Percentiles rank a stretch among this genome's conserved stretches.
phyloP scores from a whole-genome alignment of 2,329 filamentous ascomycete genomes.

The Hyphodiscus sp. region DNA sequence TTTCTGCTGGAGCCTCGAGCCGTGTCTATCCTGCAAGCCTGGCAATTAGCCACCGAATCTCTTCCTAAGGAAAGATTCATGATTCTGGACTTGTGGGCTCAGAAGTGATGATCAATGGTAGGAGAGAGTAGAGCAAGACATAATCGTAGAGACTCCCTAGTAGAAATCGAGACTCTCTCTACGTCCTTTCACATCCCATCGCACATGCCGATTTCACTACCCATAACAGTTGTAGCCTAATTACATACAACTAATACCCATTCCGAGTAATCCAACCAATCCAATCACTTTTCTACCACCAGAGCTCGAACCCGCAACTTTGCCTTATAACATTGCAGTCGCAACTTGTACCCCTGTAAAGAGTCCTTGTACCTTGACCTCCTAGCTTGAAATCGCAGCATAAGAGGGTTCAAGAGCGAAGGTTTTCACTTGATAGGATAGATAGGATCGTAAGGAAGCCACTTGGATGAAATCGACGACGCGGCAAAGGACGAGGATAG shows the following conservation, averaged over 20 bases:
- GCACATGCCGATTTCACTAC: no score
- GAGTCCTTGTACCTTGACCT: slow-evolving; percentile 62
- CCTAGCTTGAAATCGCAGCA: slow-evolving; percentile 53
- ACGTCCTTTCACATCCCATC: no score
- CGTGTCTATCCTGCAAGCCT: no score
- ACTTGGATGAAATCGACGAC: slow-evolving; percentile 69
- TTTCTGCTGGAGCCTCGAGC: no score
- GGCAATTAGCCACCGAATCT: no score
- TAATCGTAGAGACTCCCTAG: no score
- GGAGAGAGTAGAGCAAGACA: no score
- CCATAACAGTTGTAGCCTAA: no score
- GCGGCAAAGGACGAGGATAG: slow-evolving; percentile 62
- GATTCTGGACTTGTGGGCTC: no score
- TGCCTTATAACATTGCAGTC: slow-evolving; percentile 62
- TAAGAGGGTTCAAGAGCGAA: slow-evolving; percentile 35
- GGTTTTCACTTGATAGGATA: slow-evolving; percentile 65
- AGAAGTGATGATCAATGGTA: no score
- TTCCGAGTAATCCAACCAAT: slow-evolving; percentile 56
- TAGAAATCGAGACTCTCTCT: no score
- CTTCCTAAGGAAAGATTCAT: no score
- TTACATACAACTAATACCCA: slow-evolving; percentile 52
- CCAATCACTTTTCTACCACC: slow-evolving; percentile 54
- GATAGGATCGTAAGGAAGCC: slow-evolving; percentile 57
- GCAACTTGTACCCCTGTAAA: slow-evolving; percentile 58
- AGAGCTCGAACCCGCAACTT: slow-evolving; percentile 47